phyloP scores from a whole-genome alignment of 1,284 basidiomycete species.

The Singerocomus inundabilis region DNA sequence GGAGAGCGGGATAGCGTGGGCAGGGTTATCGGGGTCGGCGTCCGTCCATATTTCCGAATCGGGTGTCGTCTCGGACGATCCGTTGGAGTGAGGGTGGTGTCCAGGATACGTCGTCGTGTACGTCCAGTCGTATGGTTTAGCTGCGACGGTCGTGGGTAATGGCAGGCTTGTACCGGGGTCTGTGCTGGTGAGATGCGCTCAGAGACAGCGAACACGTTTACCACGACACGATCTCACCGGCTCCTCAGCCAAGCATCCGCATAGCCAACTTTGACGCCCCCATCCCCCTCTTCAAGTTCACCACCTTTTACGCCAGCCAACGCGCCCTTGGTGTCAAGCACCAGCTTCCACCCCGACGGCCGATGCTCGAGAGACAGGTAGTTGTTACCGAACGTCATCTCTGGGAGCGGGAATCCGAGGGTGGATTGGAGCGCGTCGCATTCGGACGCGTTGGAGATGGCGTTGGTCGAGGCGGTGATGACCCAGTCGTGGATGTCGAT shows the following conservation, averaged over 20 bases:
- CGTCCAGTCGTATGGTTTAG: slow-evolving; percentile 97
- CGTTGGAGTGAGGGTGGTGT: slow-evolving; percentile 34
- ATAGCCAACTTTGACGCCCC: slow-evolving; percentile 91
- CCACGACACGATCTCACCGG: slow-evolving; percentile 50
- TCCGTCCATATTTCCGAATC: slow-evolving; percentile 42
- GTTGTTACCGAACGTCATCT: slow-evolving; percentile 97
- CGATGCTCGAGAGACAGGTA: slow-evolving; percentile 63
- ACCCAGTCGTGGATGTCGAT: slow-evolving; percentile 66
- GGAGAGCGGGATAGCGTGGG: slow-evolving; percentile 73
- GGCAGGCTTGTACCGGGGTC: slow-evolving; percentile 61
- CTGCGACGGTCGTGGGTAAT: slow-evolving; percentile 69
- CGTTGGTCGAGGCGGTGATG: slow-evolving; percentile 62
- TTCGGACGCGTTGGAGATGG: slow-evolving; percentile 76
- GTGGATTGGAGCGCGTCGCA: slow-evolving; percentile 64
- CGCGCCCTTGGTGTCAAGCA: slow-evolving; percentile 71
- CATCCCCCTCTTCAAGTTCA: slow-evolving; percentile 74
- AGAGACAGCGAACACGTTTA: slow-evolving; percentile 6
- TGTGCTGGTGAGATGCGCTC: slow-evolving; percentile 37
- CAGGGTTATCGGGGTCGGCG: slow-evolving; percentile 50
- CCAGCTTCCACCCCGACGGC: slow-evolving; percentile 61
- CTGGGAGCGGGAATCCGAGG: slow-evolving; percentile 82
- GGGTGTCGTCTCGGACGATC: slow-evolving; percentile 3
- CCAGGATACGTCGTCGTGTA: slow-evolving; percentile 91
- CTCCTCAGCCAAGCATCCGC: slow-evolving; percentile 93
- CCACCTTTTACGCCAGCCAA: slow-evolving; percentile 77